Base-by-base conservation (phyloP, 176 grass and related monocot species). In the Guadua angustifolia region DNA sequence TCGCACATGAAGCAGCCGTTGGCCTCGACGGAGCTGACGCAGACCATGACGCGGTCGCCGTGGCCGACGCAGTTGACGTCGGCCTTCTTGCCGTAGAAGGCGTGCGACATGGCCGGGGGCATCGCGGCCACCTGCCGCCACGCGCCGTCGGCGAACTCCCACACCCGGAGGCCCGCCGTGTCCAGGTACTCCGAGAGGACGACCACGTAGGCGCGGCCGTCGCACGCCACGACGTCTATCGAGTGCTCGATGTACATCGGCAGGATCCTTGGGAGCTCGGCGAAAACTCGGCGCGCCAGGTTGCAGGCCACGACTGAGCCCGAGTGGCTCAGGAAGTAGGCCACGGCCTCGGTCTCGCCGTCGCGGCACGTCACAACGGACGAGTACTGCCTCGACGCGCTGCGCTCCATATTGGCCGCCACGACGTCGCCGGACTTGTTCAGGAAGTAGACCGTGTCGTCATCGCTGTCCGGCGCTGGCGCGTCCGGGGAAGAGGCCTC, bases 181-280 rank as follows among this genome's bases (percentile, higher is more conserved):
- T 88, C 93, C 7, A 99, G 89, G 79, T 92, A 84, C 80, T 96
- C 93, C 65, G 97, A 92, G n/a, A 99, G 90, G 14, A 99, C 93
- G 9, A 92, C 89, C 7, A 73, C 89, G 71, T 87, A 82, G 46
- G 91, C 75, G 13, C 42, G 47, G 18, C 67, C 96, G 65, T 29
- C 72, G 82, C 85, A 95, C 5, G 89, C 88, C 9, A 92, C 88
- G 9, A 99, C 87, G 75, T 99, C 97, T 56, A 99, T 94, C 12
- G 97, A 94, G 93, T 99, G 89, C 86, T 99, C 93, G 7, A 51
- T 76, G 63, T 88, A 86, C 17, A 65, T 67, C 0, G 97, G 97
- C 2, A 96, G 88, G 46, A 99, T 60, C 11, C 91, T 78, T 0
- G 97, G 97, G 46, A 95, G 83, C 83, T 99, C 93, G 0, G 88